Evolutionary conservation across 345 rosid species (phyloP).

Genomic region (Turritis glabra): DNA sequence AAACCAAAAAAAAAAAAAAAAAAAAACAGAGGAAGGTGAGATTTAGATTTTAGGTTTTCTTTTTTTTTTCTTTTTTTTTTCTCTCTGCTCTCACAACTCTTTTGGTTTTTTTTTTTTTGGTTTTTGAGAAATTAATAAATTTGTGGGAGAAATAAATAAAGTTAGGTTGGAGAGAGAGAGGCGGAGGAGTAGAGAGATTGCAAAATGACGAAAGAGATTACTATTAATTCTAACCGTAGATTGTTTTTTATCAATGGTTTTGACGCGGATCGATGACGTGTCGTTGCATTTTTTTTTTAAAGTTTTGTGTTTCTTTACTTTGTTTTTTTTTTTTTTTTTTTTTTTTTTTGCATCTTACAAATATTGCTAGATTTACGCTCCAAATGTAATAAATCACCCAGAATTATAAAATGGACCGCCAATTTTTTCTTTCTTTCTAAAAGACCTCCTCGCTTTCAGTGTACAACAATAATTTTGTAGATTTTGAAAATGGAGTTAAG

Average conservation of each 20-base stretch:
- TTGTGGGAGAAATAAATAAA: slow-evolving; percentile 6
- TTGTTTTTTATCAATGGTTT: not conserved
- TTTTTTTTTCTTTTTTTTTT: not conserved
- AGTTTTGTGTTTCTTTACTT: slow-evolving; percentile 19
- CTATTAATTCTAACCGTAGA: slow-evolving; percentile 13
- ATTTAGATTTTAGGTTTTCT: slow-evolving; percentile 26
- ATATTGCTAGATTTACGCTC: not conserved
- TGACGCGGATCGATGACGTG: slow-evolving; percentile 23
- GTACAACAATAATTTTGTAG: too few species aligned
- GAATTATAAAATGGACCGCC: not conserved
- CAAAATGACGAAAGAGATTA: not conserved
- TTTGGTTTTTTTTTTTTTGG: not conserved
- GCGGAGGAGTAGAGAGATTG: not conserved
- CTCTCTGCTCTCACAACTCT: not conserved
- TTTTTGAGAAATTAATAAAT: not conserved
- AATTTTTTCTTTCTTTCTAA: not conserved
- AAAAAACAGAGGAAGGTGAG: slow-evolving; percentile 4
- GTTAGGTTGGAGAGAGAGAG: slow-evolving; percentile 1
- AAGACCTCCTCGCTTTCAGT: slow-evolving; percentile 5
- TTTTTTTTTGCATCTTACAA: not conserved
- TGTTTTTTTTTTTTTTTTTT: not conserved
- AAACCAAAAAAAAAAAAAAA: not conserved
- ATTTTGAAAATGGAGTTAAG: too few species aligned
- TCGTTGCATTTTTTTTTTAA: not conserved
- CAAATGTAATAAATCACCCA: not conserved